phyloP scores from a whole-genome alignment of 2,329 filamentous ascomycete genomes.

The Exophiala phaeomuriformis region DNA sequence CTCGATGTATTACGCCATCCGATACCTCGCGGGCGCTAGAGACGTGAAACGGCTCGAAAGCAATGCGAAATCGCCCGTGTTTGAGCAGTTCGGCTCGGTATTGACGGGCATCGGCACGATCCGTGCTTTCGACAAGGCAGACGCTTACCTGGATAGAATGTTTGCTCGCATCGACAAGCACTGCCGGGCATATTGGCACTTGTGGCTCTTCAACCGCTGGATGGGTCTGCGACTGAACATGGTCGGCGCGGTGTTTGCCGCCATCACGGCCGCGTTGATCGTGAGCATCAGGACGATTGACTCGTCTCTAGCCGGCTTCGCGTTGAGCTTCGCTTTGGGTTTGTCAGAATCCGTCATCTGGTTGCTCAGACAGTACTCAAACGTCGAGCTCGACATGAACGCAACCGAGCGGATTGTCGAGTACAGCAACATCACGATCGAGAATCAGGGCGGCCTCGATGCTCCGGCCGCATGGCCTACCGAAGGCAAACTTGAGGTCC shows the following conservation, averaged over 20 bases:
- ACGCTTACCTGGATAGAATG: constrained; percentile 63
- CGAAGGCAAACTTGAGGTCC: constrained; percentile 64
- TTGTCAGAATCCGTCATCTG: constrained; percentile 59
- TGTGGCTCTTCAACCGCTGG: constrained; percentile 71
- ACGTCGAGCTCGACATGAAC: constrained; percentile 71
- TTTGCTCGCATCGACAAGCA: constrained; percentile 62
- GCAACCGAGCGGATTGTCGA: constrained; percentile 68
- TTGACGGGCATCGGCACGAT: constrained; percentile 68
- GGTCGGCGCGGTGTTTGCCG: constrained; percentile 62
- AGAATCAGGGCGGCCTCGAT: constrained; percentile 54
- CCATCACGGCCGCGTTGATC: constrained; percentile 58
- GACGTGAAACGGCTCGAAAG: constrained; percentile 72
- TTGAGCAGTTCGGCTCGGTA: constrained; percentile 69
- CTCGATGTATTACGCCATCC: constrained; percentile 51
- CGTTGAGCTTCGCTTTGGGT: constrained; percentile 64
- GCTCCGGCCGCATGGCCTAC: constrained; percentile 69
- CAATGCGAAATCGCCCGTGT: constrained; percentile 68
- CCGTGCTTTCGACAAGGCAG: constrained; percentile 63
- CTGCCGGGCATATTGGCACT: constrained; percentile 57
- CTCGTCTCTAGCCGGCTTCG: constrained; percentile 66
- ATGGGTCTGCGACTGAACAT: constrained; percentile 65
- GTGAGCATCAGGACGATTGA: constrained; percentile 56
- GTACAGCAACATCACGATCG: constrained; percentile 62
- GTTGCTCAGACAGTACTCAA: constrained; percentile 60
- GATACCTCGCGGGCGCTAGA: constrained; percentile 63